phyloP scores from a whole-genome alignment of 1,284 basidiomycete genomes.

The Ganoderma resinaceum region DNA sequence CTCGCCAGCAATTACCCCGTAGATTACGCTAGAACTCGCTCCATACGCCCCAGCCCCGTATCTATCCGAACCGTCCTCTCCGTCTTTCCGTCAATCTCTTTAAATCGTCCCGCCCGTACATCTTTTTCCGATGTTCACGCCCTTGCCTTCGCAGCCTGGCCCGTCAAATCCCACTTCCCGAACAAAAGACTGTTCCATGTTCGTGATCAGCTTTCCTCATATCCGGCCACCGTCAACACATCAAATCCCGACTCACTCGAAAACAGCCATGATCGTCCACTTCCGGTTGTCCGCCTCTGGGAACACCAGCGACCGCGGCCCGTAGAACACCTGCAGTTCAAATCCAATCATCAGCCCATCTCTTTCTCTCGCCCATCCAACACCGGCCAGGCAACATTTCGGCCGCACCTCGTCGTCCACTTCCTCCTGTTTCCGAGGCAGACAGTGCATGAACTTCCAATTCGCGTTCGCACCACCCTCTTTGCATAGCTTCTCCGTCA shows the following conservation, averaged over 20 bases:
- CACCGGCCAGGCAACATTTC: background rate
- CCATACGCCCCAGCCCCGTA: slow-evolving; percentile 4
- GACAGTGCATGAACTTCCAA: slow-evolving; percentile 97
- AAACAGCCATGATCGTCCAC: slow-evolving; percentile 92
- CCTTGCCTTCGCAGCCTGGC: slow-evolving; percentile 6
- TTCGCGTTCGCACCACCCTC: slow-evolving; percentile 84
- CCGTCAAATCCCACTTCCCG: slow-evolving; percentile 53
- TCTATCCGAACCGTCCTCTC: slow-evolving; percentile 10
- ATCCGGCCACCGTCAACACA: slow-evolving; percentile 7
- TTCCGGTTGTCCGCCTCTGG: slow-evolving; percentile 87
- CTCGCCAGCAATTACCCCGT: slow-evolving; percentile 22
- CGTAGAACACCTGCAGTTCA: slow-evolving; percentile 72
- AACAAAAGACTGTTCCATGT: slow-evolving; percentile 48
- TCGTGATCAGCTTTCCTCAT: slow-evolving; percentile 19
- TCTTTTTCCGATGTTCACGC: slow-evolving; percentile 17
- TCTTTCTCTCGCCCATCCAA: background rate
- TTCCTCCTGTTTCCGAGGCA: slow-evolving; percentile 93
- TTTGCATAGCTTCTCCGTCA: slow-evolving; percentile 86
- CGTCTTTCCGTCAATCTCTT: slow-evolving; percentile 1
- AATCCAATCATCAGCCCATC: slow-evolving; percentile 13
- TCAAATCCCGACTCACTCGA: slow-evolving; percentile 67
- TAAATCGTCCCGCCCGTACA: background rate
- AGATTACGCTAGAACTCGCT: slow-evolving; percentile 18
- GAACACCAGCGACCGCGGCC: slow-evolving; percentile 78
- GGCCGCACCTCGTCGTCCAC: slow-evolving; percentile 86